Evolutionary conservation across 75 land plant genomes (phyloP), one percentile per base, ranked within the genome.

Genomic region (Selaginella moellendorffii): DNA sequence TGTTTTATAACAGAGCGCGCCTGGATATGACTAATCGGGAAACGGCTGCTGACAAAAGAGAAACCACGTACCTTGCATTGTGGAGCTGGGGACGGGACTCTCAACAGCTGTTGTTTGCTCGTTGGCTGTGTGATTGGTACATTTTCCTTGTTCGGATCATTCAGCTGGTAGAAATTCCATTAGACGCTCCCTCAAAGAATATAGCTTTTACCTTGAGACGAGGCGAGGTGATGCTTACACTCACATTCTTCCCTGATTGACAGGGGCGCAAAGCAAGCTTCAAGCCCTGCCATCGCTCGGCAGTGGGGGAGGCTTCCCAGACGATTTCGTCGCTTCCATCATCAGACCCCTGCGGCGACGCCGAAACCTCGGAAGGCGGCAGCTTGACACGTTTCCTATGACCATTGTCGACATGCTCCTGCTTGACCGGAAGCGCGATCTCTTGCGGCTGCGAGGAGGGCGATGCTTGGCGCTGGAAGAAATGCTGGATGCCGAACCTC

Each of bases 311-410:
- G 24, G 82, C 74, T 54, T 67, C 78, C 83, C 85, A 88, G 18
- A 79, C 83, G 28, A 87, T 68, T 53, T 80, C 86, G 54, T 88
- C 84, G 12, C 69, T 79, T 27, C 83, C 95, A 65, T 88, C 95
- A 63, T 88, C 89, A 52, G 84, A 88, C 68, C 83, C 85, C 61
- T 82, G 89, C 74, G 78, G 76, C 9, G 53, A 54, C 10, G 8
- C 17, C 53, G 52, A 59, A 36, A 86, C 90, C 83, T 76, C 71
- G 53, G 73, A 79, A 59, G 90, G 90, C 0, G 90, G 82, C 52
- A 81, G 78, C 56, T 78, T 75, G 54, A 76, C 54, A 26, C 81
- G 72, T 69, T 86, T 86, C 61, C 46, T 27, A 1, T 72, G 27
- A 21, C 29, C 62, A 19, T 66, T 29, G 2, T 26, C 17, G 14